phyloP scores from a whole-genome alignment of 352 stramenopile species.

The Phytophthora tubulina region DNA sequence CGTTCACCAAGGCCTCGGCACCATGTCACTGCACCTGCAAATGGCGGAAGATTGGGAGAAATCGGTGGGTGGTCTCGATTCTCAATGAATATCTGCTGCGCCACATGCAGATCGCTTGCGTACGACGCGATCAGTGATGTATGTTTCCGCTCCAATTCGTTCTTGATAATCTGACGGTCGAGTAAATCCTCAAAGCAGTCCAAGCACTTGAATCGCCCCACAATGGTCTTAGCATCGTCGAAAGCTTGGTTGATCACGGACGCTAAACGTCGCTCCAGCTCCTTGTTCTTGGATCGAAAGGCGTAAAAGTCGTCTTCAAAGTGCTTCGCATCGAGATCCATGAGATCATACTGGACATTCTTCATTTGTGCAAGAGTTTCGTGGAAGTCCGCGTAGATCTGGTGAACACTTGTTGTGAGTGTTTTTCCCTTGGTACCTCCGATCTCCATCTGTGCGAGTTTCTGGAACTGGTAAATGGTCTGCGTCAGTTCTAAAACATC shows the following conservation, averaged over 20 bases:
- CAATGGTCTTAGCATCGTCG: constrained; percentile 92
- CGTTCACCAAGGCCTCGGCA: constrained; percentile 86
- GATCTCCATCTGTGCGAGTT: constrained; percentile 90
- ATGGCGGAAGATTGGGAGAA: constrained; percentile 90
- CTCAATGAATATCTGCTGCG: constrained; percentile 93
- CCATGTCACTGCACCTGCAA: constrained; percentile 93
- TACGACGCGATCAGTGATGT: constrained; percentile 83
- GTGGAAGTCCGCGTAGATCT: constrained; percentile 91
- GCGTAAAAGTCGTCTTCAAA: constrained; percentile 94
- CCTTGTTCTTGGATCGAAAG: constrained; percentile 90
- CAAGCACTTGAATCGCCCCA: constrained; percentile 90
- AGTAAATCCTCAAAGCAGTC: constrained; percentile 93
- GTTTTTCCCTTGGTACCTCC: constrained; percentile 94
- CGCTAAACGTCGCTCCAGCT: constrained; percentile 87
- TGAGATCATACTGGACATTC: constrained; percentile 86
- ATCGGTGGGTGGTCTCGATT: constrained; percentile 89
- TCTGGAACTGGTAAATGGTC: constrained; percentile 92
- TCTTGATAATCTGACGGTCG: constrained; percentile 85
- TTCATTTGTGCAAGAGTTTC: constrained; percentile 83
- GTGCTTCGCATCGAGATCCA: constrained; percentile 90
- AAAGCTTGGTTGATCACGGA: constrained; percentile 94
- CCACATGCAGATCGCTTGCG: constrained; percentile 77
- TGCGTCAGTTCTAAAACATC: constrained; percentile 91
- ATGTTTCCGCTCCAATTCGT: constrained; percentile 92
- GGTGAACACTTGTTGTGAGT: constrained; percentile 88